phyloP scores from a whole-genome alignment of 2,329 filamentous ascomycete species.

The Neophaeococcomyces mojaviensis region DNA sequence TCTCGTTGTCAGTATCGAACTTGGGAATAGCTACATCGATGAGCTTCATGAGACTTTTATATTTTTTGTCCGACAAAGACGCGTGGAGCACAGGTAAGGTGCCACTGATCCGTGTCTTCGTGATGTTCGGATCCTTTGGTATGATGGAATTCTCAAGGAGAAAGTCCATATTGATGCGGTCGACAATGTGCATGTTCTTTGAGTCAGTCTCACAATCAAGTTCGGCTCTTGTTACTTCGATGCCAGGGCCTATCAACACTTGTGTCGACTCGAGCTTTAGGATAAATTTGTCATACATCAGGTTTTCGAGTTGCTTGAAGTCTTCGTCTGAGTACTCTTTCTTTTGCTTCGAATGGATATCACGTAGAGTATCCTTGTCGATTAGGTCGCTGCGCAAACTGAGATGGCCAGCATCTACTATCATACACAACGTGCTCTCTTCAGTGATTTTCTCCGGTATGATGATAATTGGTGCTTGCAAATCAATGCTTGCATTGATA shows the following conservation, averaged over 20 bases:
- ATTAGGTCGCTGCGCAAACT: slow-evolving; percentile 91
- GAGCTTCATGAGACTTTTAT: slow-evolving; percentile 92
- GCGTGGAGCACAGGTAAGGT: slow-evolving; percentile 88
- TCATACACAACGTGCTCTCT: slow-evolving; percentile 74
- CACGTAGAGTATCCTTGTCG: slow-evolving; percentile 78
- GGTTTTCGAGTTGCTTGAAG: slow-evolving; percentile 73
- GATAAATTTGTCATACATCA: slow-evolving; percentile 97
- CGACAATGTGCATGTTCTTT: slow-evolving; percentile 78
- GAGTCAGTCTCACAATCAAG: slow-evolving; percentile 60
- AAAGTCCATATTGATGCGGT: slow-evolving; percentile 96
- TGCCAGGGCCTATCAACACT: slow-evolving; percentile 86
- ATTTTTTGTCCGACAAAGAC: slow-evolving; percentile 87
- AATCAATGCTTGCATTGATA: slow-evolving; percentile 88
- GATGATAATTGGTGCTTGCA: slow-evolving; percentile 93
- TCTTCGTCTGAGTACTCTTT: slow-evolving; percentile 84
- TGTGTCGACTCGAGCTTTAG: slow-evolving; percentile 92
- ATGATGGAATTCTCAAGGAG: slow-evolving; percentile 92
- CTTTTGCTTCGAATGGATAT: slow-evolving; percentile 85
- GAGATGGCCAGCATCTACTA: slow-evolving; percentile 92
- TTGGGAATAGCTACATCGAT: slow-evolving; percentile 93
- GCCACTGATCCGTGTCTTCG: slow-evolving; percentile 83
- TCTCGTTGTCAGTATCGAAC: slow-evolving; percentile 46
- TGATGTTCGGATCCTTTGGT: slow-evolving; percentile 89
- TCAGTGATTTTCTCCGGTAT: slow-evolving; percentile 86
- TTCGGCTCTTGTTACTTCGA: slow-evolving; percentile 80